Conservation (phyloP, 768 basidiomycete species). For the Tylopilus rubrobrunneus region DNA sequence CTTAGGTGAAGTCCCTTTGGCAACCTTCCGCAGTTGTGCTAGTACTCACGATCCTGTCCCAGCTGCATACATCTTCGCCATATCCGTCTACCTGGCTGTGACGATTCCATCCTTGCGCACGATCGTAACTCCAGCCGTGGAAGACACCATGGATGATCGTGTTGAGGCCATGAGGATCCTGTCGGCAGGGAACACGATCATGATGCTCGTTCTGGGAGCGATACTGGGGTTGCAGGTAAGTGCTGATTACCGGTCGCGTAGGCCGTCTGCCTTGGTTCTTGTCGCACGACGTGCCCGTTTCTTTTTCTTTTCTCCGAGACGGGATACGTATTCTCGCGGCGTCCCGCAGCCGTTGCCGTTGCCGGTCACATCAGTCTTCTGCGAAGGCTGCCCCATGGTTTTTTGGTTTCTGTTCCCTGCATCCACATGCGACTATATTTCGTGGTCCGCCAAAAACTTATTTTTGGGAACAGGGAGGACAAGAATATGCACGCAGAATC, state of each 20-base stretch:
- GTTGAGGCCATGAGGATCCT: conserved; percentile 78
- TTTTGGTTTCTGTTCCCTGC: conserved; percentile 4
- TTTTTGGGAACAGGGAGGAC: conserved; percentile 59
- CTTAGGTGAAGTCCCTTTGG: conserved; percentile 53
- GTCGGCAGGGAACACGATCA: conserved; percentile 84
- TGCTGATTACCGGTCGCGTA: conserved; percentile 7
- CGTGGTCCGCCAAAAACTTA: conserved; percentile 5
- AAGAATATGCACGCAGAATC: conserved; percentile 72
- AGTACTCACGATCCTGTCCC: conserved; percentile 16
- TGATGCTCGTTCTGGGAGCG: conserved; percentile 61
- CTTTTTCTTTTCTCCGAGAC: conserved; percentile 10
- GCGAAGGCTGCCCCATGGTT: conserved; percentile 1
- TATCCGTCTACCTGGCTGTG: conserved; percentile 81
- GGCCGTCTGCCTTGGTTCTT: background rate
- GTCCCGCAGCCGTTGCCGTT: conserved; percentile 13
- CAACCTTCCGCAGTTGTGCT: background rate
- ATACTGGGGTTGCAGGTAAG: conserved; percentile 73
- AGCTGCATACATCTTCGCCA: conserved; percentile 73
- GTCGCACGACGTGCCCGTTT: background rate
- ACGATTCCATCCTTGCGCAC: conserved; percentile 75
- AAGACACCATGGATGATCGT: conserved; percentile 61
- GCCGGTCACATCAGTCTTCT: background rate
- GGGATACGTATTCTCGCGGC: conserved; percentile 1
- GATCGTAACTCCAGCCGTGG: conserved; percentile 55
- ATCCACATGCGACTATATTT: conserved; percentile 6